Percentiles rank a stretch among this genome's conserved stretches.
Conservation (phyloP, 768 basidiomycete genomes). For the Rhodosporidiobolus sp. region DNA sequence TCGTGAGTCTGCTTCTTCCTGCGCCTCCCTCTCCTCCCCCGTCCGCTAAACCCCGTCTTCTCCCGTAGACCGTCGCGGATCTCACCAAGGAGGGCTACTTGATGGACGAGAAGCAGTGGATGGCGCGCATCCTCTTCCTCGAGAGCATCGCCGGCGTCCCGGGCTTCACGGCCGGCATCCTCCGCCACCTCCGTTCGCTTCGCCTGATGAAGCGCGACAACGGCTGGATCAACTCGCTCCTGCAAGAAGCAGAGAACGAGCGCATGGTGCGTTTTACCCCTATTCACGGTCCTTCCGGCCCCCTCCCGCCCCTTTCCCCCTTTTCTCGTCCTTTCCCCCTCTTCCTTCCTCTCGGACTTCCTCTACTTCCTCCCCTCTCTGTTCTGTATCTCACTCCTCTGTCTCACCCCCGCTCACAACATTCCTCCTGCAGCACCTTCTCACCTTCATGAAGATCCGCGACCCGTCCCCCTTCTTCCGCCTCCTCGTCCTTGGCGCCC, state of each 20-base stretch:
- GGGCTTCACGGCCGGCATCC: constrained; percentile 54
- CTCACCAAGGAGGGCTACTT: constrained; percentile 71
- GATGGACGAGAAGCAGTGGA: constrained; percentile 57
- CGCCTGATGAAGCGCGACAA: constrained; percentile 71
- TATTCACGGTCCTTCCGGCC: too few relatives aligned
- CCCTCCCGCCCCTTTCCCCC: constrained; percentile 49
- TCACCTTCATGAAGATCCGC: constrained; percentile 92
- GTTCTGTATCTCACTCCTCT: background rate
- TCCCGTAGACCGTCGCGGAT: constrained; percentile 55
- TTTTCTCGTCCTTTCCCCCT: constrained; percentile 62
- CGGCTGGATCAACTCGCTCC: constrained; percentile 49
- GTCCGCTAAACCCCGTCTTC: background rate
- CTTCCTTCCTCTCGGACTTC: background rate
- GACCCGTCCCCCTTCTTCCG: constrained; percentile 79
- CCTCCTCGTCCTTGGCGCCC: constrained; percentile 76
- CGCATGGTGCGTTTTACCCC: constrained; percentile 58
- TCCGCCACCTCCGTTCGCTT: constrained; percentile 76
- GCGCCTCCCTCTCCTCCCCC: background rate
- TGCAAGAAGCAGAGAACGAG: constrained; percentile 96
- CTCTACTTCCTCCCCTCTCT: constrained; percentile 36
- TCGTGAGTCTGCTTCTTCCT: background rate
- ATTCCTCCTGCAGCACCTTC: constrained; percentile 45
- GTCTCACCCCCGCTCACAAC: constrained; percentile 12
- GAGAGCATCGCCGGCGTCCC: constrained; percentile 80
- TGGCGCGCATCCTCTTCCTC: constrained; percentile 58